Percentiles rank a stretch among this genome's conserved stretches.
phyloP scores from a whole-genome alignment of 169 alveolate genomes.

The Plasmodium ovale region DNA sequence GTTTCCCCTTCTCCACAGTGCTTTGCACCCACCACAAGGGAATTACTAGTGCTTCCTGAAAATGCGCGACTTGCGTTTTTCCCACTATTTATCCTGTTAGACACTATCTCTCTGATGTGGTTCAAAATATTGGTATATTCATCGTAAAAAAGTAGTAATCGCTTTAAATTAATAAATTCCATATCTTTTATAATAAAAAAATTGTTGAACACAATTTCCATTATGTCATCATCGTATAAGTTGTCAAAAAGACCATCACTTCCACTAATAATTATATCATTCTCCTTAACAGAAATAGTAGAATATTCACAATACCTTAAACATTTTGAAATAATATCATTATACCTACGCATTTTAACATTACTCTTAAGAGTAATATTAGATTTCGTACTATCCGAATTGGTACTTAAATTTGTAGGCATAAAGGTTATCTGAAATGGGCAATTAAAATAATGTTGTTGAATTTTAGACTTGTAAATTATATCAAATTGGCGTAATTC shows the following conservation, averaged over 20 bases:
- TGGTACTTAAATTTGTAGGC: constrained; percentile 20
- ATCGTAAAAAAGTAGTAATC: constrained; percentile 13
- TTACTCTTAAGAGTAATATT: not conserved
- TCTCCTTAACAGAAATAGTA: constrained; percentile 11
- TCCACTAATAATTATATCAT: constrained; percentile 68
- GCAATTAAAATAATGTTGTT: constrained; percentile 75
- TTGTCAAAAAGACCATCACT: constrained; percentile 74
- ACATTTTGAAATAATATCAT: constrained; percentile 59
- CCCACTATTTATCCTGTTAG: not conserved
- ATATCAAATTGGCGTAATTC: constrained; percentile 26
- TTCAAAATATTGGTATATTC: constrained; percentile 12
- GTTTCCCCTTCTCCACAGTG: no score
- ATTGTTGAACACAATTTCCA: constrained; percentile 44
- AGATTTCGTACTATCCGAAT: not conserved
- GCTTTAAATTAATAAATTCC: constrained; percentile 40
- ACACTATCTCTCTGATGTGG: not conserved
- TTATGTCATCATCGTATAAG: constrained; percentile 73
- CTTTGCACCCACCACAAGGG: no score
- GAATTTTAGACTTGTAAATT: constrained; percentile 70
- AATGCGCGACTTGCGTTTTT: no score
- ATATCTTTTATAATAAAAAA: constrained; percentile 46
- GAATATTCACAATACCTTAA: constrained; percentile 66
- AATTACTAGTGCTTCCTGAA: no score
- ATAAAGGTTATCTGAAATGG: constrained; percentile 71
- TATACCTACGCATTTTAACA: constrained; percentile 52